Evolutionary conservation across 257 asterid genomes (phyloP).

Genomic region (Jaltomata sinuosa): DNA sequence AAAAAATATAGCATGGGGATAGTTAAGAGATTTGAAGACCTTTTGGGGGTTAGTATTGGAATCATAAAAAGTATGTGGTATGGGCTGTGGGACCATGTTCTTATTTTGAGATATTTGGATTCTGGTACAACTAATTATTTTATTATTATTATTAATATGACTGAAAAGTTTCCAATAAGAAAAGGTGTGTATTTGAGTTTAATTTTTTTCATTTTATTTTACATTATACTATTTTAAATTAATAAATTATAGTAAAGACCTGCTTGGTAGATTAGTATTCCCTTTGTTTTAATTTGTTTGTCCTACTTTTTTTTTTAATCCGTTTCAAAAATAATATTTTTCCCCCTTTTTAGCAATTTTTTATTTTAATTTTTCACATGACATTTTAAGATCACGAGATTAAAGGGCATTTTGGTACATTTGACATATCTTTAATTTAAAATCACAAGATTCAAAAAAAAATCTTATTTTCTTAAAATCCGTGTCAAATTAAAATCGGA

Average conservation of each 20-base stretch:
- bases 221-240: background rate
- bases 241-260: background rate
- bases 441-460: no score
- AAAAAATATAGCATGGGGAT: background rate
- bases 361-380: no score
- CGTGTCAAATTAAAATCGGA: no score
- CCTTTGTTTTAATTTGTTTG: no score
- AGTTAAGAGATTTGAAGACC: background rate
- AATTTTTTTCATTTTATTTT: background rate
- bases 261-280: background rate
- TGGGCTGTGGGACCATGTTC: background rate
- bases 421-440: no score
- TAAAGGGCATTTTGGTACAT: no score
- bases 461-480: no score
- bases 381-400: no score
- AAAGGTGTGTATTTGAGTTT: background rate
- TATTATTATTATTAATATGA: background rate
- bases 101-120: background rate
- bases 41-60: background rate
- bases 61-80: background rate
- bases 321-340: no score
- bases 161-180: background rate
- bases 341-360: no score
- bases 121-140: background rate
- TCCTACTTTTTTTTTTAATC: no score